Base-by-base conservation (phyloP, 1,139 yeast genomes). In the Magnusiomyces magnusii region DNA sequence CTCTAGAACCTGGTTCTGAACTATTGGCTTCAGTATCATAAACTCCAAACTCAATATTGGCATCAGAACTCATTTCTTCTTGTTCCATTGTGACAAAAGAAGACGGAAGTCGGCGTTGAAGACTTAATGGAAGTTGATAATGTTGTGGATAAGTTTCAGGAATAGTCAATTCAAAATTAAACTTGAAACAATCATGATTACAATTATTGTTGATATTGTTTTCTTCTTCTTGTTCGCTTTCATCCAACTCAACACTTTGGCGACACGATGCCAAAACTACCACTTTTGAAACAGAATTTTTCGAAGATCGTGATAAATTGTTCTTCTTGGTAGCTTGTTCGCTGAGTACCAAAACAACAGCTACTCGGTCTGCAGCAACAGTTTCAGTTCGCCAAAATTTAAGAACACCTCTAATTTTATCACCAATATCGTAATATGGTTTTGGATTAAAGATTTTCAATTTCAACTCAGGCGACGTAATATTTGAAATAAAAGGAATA, bases 21-120 rank as follows among this genome's bases (percentile, higher is more conserved):
- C 5, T 39, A n/a, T 39, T n/a, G 19, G 44, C 3, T 39, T 39
- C 44, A 15, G 19, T 15, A 9, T n/a, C 44, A 17, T 39, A n/a
- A 39, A 39, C 19, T 19, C 19, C 44, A n/a, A 17, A n/a, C 17
- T 10, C 19, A 10, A 17, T n/a, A n/a, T n/a, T n/a, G 3, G 44
- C 19, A 39, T 17, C 44, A 39, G 19, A n/a, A 17, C 44, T 39
- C 7, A 31, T 31, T 10, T 21, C 49, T 9, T 19, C 49, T 23
- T 44, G 49, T 27, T 44, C 49, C 5, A 44, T n/a, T 10, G 49
- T 44, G 27, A 39, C 31, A 51, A 36, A 51, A 2, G 54, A 36
- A 10, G 54, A 47, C 2, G 54, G 54, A 10, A 51, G 28, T 31
- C 54, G 17, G 13, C 41, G 47, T 31, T 51, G 54, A 9, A 51